Percentiles rank a stretch among this genome's conserved stretches.
phyloP scores from a whole-genome alignment of 2,329 filamentous ascomycete species.

The Fusarium sp. region DNA sequence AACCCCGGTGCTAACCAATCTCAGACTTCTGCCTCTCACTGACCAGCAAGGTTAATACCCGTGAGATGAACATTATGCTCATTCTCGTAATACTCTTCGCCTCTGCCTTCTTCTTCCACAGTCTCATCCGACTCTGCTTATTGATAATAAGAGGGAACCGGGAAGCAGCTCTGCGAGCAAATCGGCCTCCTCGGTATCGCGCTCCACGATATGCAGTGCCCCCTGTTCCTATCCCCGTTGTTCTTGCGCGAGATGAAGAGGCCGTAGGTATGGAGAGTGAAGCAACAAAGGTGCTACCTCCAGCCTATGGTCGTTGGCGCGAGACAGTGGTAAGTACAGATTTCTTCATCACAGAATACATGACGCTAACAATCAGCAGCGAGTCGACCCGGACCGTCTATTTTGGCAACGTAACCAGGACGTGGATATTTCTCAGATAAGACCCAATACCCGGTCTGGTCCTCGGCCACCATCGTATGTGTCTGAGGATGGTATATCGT shows the following conservation, averaged over 20 bases:
- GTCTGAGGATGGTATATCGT: conserved; percentile 80
- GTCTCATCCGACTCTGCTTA: conserved; percentile 79
- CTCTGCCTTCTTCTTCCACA: conserved; percentile 85
- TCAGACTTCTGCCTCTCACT: conserved; percentile 80
- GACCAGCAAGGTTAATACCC: conserved; percentile 71
- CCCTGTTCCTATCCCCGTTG: conserved; percentile 79
- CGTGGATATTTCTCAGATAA: conserved; percentile 43
- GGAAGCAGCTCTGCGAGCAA: conserved; percentile 36
- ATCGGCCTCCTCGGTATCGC: conserved; percentile 61
- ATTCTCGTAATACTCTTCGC: conserved; percentile 81
- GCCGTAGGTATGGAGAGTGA: conserved; percentile 68
- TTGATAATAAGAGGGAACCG: conserved; percentile 66
- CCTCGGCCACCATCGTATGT: conserved; percentile 79
- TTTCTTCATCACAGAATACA: background rate
- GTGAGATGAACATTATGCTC: conserved; percentile 83
- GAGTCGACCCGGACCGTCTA: conserved; percentile 83
- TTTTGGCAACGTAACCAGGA: conserved; percentile 80
- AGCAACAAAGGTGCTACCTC: conserved; percentile 73
- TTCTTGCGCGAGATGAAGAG: conserved; percentile 81
- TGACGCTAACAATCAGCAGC: conserved; percentile 57
- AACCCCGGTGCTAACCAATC: conserved; percentile 12
- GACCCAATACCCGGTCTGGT: conserved; percentile 47
- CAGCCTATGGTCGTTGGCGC: conserved; percentile 88
- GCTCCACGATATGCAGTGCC: conserved; percentile 78
- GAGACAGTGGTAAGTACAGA: conserved; percentile 78